Evolutionary conservation across 352 stramenopile species (phyloP), one percentile per base, ranked within the genome.

Genomic region (Pythium oligandrum): DNA sequence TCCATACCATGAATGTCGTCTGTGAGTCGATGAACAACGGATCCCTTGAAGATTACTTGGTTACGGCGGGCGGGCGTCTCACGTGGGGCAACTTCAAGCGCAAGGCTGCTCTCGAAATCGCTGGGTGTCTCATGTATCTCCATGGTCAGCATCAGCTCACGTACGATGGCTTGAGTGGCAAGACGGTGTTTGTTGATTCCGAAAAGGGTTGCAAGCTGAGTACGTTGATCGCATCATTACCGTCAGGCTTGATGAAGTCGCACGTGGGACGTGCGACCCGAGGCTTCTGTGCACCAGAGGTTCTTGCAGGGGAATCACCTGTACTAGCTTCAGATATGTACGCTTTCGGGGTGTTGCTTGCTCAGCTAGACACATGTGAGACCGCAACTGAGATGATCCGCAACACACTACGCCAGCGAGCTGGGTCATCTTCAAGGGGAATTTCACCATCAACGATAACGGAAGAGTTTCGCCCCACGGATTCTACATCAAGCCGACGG

Each of bases 81-180:
- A 86, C 78, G 40, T 93, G 83, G 83, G 61, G 65, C 30, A 85
- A 86, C 40, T 89, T 88, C 59, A 90, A 91, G 67, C 74, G 88
- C 49, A 83, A 85, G 55, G 75, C 82, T 12, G 80, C 80, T 26
- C 57, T 73, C 31, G 67, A 91, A 43, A 71, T 93, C 33, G 73
- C 80, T 1, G 71, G 66, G 33, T 78, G 71, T 3, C 68, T 93
- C 35, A 86, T 88, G 78, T 89, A 91, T 43, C 44, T 93, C 31
- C 80, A 93, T 66, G 78, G 64, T 12, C 73, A 90, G 0, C 73
- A 86, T 62, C 75, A 72, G 56, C 61, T 86, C 30, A 79, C 78
- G 30, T 90, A 91, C 68, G 78, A 88, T 39, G 78, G 72, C 32
- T 66, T 91, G 3, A 90, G 73, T 38, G 78, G 75, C 2, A 70